These are phyloP conservation scores for Uronychia binucleata DNA, from an alignment of 73 alveolate genomes.

Conservation along the genomic window DNA sequence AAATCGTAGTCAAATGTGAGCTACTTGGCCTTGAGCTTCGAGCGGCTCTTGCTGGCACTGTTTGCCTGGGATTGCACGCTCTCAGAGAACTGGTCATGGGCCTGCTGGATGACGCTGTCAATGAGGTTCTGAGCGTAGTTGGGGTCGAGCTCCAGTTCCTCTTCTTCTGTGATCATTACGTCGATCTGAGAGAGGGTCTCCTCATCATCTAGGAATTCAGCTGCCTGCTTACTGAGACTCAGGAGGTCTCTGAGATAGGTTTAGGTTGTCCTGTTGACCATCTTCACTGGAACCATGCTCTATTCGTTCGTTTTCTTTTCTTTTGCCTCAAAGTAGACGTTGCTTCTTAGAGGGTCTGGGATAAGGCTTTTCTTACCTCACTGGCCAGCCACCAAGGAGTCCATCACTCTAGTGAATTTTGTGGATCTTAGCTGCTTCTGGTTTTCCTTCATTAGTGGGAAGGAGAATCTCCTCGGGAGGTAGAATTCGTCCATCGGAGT, in stretches of 20 bases:
- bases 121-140: conserved; percentile 56
- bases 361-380: neutral
- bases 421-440: neutral
- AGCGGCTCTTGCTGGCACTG: conserved; percentile 23
- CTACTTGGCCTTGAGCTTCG: conserved; percentile 37
- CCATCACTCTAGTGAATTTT: neutral
- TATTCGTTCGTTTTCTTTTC: neutral
- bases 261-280: conserved; percentile 4
- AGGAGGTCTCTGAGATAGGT: conserved; percentile 38
- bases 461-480: neutral
- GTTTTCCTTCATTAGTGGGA: neutral
- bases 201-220: conserved; percentile 30
- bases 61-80: no score
- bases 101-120: conserved; percentile 48
- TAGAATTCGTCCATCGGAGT: neutral
- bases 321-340: neutral
- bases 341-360: neutral
- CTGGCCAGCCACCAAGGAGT: neutral
- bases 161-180: conserved; percentile 40
- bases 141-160: conserved; percentile 54
- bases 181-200: conserved; percentile 27
- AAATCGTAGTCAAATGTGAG: no score
- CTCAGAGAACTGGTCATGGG: conserved; percentile 22
- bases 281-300: neutral
- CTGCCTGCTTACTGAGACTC: conserved; percentile 2